Percentiles rank a stretch among this genome's conserved stretches.
These are phyloP conservation scores for Stropharia rugosoannulata DNA, from an alignment of 768 basidiomycete genomes.

Conservation along the genomic window DNA sequence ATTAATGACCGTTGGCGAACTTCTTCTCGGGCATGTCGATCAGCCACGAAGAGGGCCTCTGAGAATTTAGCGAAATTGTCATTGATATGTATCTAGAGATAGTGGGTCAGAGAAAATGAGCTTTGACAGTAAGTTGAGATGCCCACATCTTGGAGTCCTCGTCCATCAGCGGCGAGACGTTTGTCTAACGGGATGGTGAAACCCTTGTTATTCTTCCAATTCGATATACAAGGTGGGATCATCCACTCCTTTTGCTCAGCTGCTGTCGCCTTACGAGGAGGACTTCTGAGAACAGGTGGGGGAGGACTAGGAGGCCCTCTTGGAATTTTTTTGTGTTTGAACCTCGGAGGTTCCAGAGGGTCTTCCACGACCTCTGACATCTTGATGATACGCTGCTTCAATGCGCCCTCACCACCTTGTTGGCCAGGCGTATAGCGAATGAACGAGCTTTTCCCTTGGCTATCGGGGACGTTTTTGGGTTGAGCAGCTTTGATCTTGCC, in stretches of 20 bases:
- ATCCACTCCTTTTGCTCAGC: constrained; percentile 99
- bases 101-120: background rate
- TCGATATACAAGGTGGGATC: constrained; percentile 99
- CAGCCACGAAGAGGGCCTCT: constrained; percentile 92
- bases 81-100: constrained; percentile 89
- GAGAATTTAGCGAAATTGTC: constrained; percentile 99
- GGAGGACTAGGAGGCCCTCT: constrained; percentile 95
- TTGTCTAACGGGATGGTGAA: constrained; percentile 99
- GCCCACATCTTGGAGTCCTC: constrained; percentile 95
- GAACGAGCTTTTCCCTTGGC: constrained; percentile 81
- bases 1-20: constrained; percentile 94
- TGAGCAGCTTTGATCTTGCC: constrained; percentile 99
- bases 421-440: constrained; percentile 97
- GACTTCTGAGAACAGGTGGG: constrained; percentile 91
- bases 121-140: background rate
- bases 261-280: constrained; percentile 92
- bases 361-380: constrained; percentile 99
- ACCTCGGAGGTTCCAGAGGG: constrained; percentile 93
- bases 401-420: constrained; percentile 61
- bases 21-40: constrained; percentile 97
- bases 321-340: constrained; percentile 99
- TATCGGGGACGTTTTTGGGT: constrained; percentile 90
- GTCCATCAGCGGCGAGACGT: constrained; percentile 96
- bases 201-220: constrained; percentile 99
- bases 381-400: constrained; percentile 97